phyloP scores from a whole-genome alignment of 352 stramenopile species.

The Thalassiosira exigua region DNA sequence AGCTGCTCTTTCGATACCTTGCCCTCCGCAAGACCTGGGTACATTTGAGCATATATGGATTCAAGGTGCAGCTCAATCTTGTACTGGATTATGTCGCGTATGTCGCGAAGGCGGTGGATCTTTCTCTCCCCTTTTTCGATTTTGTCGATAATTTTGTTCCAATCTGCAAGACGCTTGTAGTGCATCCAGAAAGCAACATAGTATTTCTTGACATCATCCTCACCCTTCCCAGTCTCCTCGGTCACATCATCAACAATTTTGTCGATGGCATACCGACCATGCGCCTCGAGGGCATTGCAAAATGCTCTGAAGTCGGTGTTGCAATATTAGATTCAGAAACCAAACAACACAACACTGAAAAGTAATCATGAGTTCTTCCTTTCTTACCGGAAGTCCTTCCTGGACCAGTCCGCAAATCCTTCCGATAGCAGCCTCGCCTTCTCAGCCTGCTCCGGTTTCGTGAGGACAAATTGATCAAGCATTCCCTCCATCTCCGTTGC shows the following conservation, averaged over 20 bases:
- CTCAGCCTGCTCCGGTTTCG: slow-evolving; percentile 54
- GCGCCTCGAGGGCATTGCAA: slow-evolving; percentile 90
- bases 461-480: slow-evolving; percentile 68
- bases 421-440: slow-evolving; percentile 86
- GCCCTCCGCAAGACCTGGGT: slow-evolving; percentile 56
- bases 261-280: slow-evolving; percentile 91
- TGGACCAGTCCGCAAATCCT: slow-evolving; percentile 94
- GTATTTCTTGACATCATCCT: slow-evolving; percentile 92
- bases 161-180: slow-evolving; percentile 93
- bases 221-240: slow-evolving; percentile 90
- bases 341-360: no score
- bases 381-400: slow-evolving; percentile 88
- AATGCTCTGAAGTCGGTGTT: slow-evolving; percentile 85
- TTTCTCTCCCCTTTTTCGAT: slow-evolving; percentile 97
- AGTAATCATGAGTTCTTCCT: slow-evolving; percentile 85
- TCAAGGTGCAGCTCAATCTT: slow-evolving; percentile 95
- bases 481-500: slow-evolving; percentile 85
- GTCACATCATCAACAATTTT: slow-evolving; percentile 91
- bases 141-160: slow-evolving; percentile 90
- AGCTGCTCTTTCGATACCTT: slow-evolving; percentile 89
- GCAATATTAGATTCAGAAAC: no score
- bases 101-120: slow-evolving; percentile 93
- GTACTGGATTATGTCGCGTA: slow-evolving; percentile 94
- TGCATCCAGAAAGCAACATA: slow-evolving; percentile 95
- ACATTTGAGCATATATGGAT: slow-evolving; percentile 72